Evolutionary conservation across 1,284 basidiomycete species (phyloP).

Genomic region (Sanghuangporus weigelae): DNA sequence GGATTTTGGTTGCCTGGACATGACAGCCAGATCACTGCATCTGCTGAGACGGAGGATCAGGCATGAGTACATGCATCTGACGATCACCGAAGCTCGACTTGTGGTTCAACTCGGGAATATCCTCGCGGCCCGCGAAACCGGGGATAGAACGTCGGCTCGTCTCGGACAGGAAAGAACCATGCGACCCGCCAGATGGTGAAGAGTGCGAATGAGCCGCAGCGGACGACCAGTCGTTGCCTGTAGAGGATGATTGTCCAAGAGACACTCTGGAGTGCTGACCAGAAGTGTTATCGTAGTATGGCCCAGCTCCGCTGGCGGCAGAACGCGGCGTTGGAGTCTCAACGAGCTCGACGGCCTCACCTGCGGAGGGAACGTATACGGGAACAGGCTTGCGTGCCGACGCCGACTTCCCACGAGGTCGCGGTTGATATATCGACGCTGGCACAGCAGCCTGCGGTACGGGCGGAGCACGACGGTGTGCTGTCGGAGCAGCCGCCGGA

Average conservation of each 20-base stretch:
- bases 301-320: neutral
- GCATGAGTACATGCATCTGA: conserved; percentile 18
- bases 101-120: conserved; percentile 17
- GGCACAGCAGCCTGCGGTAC: neutral
- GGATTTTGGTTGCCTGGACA: too few relatives aligned
- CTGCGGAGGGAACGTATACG: conserved; percentile 11
- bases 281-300: neutral
- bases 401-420: conserved; percentile 7
- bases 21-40: conserved; percentile 5
- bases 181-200: conserved; percentile 4
- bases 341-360: conserved; percentile 12
- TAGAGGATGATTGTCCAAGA: neutral
- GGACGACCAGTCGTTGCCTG: conserved; percentile 15
- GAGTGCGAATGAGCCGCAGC: conserved; percentile 17
- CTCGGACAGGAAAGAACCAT: conserved; percentile 2
- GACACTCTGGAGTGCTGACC: conserved; percentile 4
- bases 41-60: conserved; percentile 11
- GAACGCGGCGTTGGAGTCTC: conserved; percentile 11
- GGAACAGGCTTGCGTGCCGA: conserved; percentile 15
- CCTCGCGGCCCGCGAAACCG: neutral
- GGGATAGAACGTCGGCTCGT: neutral
- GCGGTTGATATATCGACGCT: neutral
- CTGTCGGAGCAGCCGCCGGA: neutral
- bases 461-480: conserved; percentile 1
- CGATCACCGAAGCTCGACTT: conserved; percentile 18